A percentile compares a stretch with the other conserved stretches of the same genome.
These are phyloP conservation scores for Fraxinus americana DNA, from an alignment of 257 asterid genomes.

Conservation along the genomic window DNA sequence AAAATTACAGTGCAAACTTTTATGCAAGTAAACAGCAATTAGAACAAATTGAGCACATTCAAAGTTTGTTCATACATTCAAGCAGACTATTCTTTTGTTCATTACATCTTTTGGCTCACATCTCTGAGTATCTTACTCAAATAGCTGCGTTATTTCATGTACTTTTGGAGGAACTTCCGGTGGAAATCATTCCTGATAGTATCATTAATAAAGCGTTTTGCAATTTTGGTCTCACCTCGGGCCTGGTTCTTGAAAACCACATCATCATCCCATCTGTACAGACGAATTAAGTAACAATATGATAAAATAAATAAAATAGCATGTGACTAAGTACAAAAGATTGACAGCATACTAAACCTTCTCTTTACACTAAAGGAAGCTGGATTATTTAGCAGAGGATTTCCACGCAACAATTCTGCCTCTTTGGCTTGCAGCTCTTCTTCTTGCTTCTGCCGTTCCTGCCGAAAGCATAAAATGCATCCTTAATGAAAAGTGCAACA, in stretches of 20 bases:
- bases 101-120: background rate
- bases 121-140: background rate
- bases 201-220: conserved; percentile 89
- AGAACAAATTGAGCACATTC: conserved; percentile 13
- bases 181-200: conserved; percentile 92
- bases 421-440: conserved; percentile 87
- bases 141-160: conserved; percentile 50
- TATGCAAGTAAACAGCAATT: conserved; percentile 6
- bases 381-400: conserved; percentile 76
- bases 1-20: conserved; percentile 14
- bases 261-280: conserved; percentile 93
- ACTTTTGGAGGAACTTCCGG: conserved; percentile 71
- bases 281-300: background rate
- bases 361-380: conserved; percentile 79
- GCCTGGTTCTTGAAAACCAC: conserved; percentile 98
- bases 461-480: conserved; percentile 22
- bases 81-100: background rate
- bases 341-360: conserved; percentile 41
- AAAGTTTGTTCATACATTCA: background rate
- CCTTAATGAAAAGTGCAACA: background rate
- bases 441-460: conserved; percentile 73
- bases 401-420: conserved; percentile 78
- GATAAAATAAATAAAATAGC: background rate
- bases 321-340: background rate
- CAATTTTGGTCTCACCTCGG: conserved; percentile 73